Base-by-base conservation (phyloP, 148 eudicot species). In the Arctostaphylos glauca region DNA sequence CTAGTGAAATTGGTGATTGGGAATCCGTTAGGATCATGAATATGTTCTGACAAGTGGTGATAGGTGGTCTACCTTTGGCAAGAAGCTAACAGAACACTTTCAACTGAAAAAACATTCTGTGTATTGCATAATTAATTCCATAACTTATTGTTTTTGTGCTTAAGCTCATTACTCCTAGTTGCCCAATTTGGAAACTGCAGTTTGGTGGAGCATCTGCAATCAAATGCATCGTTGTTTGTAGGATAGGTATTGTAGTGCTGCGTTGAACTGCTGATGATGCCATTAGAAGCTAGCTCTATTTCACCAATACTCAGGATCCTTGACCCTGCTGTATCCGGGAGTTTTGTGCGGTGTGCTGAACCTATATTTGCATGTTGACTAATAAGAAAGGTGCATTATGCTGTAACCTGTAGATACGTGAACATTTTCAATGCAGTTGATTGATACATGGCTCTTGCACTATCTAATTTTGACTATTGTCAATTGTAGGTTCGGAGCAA, bases 401-500 rank as follows among this genome's bases (percentile, higher is more conserved):
- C 16, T 31, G 44, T 5, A 66, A 66, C 14, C 44, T 66, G 43
- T 25, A 31, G 16, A 13, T 66, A 3, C 12, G 71, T 66, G 38
- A 48, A 15, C 49, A 46, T 74, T 74, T 41, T 74, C 52, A n/a
- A 19, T 6, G 74, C 49, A 43, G 47, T 16, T 18, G 76, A 72
- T 18, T 50, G 50, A 44, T 44, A 16, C 47, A 6, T 18, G 52
- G 50, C 52, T 46, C 53, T 72, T 47, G 44, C 76, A 18, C 5
- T 72, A 18, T 72, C 76, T 43, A 72, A 72, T 72, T 50, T 72
- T 72, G 52, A 50, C 52, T 72, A 5, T 72, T 72, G 18, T 72
- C 15, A 14, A 44, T 72, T 72, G 76, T 72, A 43, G 50, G 77
- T 47, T 3, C 2, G 31, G 38, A 19, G 54, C 25, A n/a, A n/a